phyloP scores from a whole-genome alignment of 108 stramenopile genomes.

The Skeletonema tropicum region DNA sequence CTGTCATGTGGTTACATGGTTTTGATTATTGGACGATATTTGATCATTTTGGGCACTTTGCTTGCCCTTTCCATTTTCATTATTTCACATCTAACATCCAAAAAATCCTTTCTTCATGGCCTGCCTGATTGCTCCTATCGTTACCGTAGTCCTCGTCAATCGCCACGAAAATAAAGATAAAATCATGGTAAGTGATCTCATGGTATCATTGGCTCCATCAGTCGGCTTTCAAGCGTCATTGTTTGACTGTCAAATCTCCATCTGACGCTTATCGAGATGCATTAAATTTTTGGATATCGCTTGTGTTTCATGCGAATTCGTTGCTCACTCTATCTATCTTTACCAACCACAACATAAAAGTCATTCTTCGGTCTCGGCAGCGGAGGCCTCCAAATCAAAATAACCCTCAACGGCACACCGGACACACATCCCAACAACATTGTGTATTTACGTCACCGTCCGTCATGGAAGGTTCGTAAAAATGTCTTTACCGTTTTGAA shows the following conservation, averaged over 20 bases:
- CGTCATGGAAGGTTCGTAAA: conserved; percentile 82
- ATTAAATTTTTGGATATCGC: not conserved
- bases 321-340: not conserved
- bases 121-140: not conserved
- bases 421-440: conserved; percentile 33
- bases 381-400: conserved; percentile 76
- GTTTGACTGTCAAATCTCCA: not conserved
- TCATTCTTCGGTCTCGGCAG: conserved; percentile 58
- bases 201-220: not conserved
- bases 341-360: not conserved
- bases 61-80: too few species aligned
- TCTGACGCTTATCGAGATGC: not conserved
- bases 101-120: too few species aligned
- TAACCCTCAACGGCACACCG: conserved; percentile 44
- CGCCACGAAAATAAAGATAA: not conserved
- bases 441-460: conserved; percentile 75
- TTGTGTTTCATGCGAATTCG: too few species aligned
- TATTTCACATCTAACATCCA: too few species aligned
- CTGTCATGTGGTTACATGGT: too few species aligned
- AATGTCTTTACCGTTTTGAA: conserved; percentile 87
- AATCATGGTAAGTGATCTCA: not conserved
- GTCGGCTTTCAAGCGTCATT: not conserved
- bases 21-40: too few species aligned
- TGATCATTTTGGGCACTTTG: too few species aligned
- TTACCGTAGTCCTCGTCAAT: not conserved